phyloP scores from a whole-genome alignment of 331 rosid genomes.

The Cydonia oblonga region DNA sequence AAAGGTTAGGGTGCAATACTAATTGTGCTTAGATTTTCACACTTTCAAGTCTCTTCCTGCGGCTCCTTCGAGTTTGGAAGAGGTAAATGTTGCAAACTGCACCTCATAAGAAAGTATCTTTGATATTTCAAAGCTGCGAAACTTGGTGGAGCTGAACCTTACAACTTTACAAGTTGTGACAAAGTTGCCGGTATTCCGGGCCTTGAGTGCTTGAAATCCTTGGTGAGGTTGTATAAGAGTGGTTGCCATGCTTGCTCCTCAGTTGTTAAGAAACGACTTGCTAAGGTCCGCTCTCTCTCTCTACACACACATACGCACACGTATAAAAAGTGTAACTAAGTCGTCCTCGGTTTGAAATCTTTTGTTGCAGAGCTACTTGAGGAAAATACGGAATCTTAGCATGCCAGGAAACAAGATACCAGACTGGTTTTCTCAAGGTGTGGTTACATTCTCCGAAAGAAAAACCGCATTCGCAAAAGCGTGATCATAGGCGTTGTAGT shows the following conservation, averaged over 20 bases:
- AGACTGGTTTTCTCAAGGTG: conserved; percentile 33
- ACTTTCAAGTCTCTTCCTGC: conserved; percentile 39
- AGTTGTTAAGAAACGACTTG: conserved; percentile 27
- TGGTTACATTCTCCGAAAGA: conserved; percentile 25
- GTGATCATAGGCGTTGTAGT: conserved; percentile 32
- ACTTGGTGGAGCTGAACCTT: conserved; percentile 33
- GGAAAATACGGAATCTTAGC: conserved; percentile 36
- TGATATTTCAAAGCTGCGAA: conserved; percentile 35
- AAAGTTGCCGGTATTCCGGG: conserved; percentile 48
- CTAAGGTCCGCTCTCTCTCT: conserved; percentile 31
- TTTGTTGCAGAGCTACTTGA: conserved; percentile 36
- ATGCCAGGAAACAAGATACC: conserved; percentile 57
- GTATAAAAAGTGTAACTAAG: neutral
- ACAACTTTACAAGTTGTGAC: conserved; percentile 46
- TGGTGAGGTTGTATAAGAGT: conserved; percentile 34
- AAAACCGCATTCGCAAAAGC: conserved; percentile 29
- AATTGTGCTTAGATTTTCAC: too few species aligned
- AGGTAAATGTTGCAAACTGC: conserved; percentile 36
- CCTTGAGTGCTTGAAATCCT: conserved; percentile 50
- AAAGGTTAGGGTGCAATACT: too few species aligned
- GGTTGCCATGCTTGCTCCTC: conserved; percentile 42
- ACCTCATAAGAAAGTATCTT: conserved; percentile 27
- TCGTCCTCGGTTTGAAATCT: neutral
- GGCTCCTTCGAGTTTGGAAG: conserved; percentile 52
- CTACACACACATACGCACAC: neutral